phyloP scores from a whole-genome alignment of 805 yeast genomes.

The Lipomyces sp. region DNA sequence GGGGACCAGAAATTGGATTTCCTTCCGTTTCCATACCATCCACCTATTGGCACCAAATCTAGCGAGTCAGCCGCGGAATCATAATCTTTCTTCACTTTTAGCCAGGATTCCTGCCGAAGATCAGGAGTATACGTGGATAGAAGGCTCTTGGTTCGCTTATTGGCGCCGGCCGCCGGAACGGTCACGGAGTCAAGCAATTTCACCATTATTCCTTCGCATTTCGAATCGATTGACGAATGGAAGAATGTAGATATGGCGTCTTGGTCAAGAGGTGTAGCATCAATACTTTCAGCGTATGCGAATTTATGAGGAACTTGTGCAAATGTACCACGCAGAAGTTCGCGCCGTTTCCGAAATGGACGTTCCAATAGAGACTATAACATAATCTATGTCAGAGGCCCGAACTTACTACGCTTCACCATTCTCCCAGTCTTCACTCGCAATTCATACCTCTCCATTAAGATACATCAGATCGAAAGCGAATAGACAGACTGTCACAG shows the following conservation, averaged over 20 bases:
- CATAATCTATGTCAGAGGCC: conserved; percentile 8
- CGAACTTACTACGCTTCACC: background rate
- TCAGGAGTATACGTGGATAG: conserved; percentile 40
- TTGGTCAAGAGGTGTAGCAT: conserved; percentile 25
- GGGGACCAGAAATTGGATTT: conserved; percentile 41
- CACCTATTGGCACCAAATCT: conserved; percentile 41
- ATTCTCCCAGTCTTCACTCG: background rate
- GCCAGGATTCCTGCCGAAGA: conserved; percentile 40
- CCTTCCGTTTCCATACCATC: conserved; percentile 41
- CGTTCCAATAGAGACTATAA: background rate
- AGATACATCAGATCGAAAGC: conserved; percentile 38
- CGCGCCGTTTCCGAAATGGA: conserved; percentile 36
- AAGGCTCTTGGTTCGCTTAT: conserved; percentile 18
- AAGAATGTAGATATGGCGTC: conserved; percentile 33
- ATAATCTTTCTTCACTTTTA: conserved; percentile 41
- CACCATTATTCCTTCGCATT: conserved; percentile 42
- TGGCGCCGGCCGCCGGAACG: background rate
- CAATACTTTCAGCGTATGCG: conserved; percentile 34
- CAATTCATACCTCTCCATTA: conserved; percentile 18
- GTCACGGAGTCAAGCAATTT: conserved; percentile 37
- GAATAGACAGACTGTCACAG: conserved; percentile 37
- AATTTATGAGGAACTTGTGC: conserved; percentile 17
- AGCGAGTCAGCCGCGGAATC: conserved; percentile 38
- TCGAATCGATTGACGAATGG: conserved; percentile 22
- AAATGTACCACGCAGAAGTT: conserved; percentile 27